Base-by-base conservation (phyloP, 768 basidiomycete genomes). In the Gloeopeniophorella convolvens region DNA sequence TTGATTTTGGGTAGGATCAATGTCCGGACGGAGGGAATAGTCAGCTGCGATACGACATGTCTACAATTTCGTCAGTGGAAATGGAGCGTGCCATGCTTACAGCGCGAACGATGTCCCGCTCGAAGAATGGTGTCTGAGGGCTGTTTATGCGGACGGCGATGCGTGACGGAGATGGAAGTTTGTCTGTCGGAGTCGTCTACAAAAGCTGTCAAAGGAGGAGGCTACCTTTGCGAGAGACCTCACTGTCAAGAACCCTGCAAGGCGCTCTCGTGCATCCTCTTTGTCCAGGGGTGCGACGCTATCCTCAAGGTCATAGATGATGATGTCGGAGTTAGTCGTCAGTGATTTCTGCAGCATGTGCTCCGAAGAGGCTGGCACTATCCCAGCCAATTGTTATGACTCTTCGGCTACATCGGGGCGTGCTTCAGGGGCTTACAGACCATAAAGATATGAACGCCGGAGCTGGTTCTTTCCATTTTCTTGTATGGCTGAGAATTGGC, bases 221-320 rank as follows among this genome's bases (percentile, higher is more conserved):
- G 15, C 21, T 23, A 20, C 18, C 11, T 10, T 13, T 20, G 16
- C 24, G 47, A 24, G 21, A 23, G 48, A 12, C 59, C 73, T 59
- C 62, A 79, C 88, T 36, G 66, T 62, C 24, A 86, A 66, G 60
- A 85, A 91, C 7, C 68, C 66, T 30, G 66, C 63, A 4, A 88
- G 68, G 7, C 79, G 70, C 6, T 62, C 61, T 50, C 88, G 72
- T 0, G 88, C 85, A 44, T 72, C 65, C 18, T 67, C 66, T 63
- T 89, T 88, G 50, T 81, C 79, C 23, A 70, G 69, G 3, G 85
- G 84, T 4, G 89, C 70, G 0, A 94, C 80, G 53, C 86, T 86
- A 64, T 95, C 92, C 64, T 94, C 92, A 11, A 95, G 72, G 69
- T 95, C 92, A 60, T 91, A 93, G 21, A 91, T 83, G 30, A 92